Conservation (phyloP, 2,329 filamentous ascomycete genomes). For the Aspergillus caelatus region DNA sequence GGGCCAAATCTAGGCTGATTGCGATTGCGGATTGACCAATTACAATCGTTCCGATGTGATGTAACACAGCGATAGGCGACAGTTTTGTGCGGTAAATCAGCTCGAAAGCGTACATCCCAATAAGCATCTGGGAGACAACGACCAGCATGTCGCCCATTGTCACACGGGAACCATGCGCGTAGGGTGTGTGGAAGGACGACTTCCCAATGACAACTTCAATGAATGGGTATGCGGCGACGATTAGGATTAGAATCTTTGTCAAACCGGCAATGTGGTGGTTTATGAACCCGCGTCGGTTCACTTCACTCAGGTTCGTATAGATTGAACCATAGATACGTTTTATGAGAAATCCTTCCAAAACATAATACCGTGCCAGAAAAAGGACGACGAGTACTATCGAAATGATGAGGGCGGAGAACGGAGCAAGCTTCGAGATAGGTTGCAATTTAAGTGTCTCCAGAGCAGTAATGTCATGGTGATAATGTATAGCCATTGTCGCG, state of each 20-base stretch:
- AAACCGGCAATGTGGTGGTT: slow-evolving; percentile 51
- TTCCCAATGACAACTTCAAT: slow-evolving; percentile 40
- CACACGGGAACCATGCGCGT: slow-evolving; percentile 31
- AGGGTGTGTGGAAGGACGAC: slow-evolving; percentile 36
- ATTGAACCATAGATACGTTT: slow-evolving; percentile 36
- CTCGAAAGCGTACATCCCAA: slow-evolving; percentile 53
- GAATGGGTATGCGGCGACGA: slow-evolving; percentile 47
- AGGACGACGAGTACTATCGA: slow-evolving; percentile 31
- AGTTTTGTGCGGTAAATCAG: slow-evolving; percentile 47
- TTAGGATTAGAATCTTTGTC: slow-evolving; percentile 46
- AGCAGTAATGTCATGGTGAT: background rate
- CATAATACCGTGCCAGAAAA: slow-evolving; percentile 47
- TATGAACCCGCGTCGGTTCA: slow-evolving; percentile 45
- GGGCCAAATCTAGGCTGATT: slow-evolving; percentile 33
- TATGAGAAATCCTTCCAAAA: slow-evolving; percentile 47
- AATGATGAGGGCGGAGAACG: slow-evolving; percentile 31
- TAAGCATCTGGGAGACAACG: slow-evolving; percentile 44
- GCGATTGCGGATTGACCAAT: slow-evolving; percentile 49
- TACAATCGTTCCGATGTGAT: slow-evolving; percentile 46
- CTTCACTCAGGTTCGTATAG: slow-evolving; percentile 41
- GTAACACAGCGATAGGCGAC: slow-evolving; percentile 45
- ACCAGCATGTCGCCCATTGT: slow-evolving; percentile 47
- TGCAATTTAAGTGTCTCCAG: slow-evolving; percentile 8
- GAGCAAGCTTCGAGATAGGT: slow-evolving; percentile 27
- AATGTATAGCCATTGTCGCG: background rate